Conservation (phyloP, 441 rosid genomes). For the Populus hybrid region DNA sequence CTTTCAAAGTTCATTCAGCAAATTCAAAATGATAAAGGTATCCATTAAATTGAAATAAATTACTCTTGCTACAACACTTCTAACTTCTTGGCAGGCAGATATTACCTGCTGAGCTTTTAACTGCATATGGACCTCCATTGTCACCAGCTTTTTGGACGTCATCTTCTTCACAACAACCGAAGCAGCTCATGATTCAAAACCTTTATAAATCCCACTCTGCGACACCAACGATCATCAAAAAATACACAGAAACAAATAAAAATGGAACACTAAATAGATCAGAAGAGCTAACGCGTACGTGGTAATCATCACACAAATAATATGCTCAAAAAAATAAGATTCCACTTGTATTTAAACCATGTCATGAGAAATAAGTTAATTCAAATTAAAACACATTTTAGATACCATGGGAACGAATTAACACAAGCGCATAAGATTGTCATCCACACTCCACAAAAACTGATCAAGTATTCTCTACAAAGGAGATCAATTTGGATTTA, state of each 20-base stretch:
- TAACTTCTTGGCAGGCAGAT: neutral
- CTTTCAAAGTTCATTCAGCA: conserved; percentile 3
- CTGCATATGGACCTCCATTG: conserved; percentile 52
- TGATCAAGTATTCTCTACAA: neutral
- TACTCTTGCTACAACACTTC: neutral
- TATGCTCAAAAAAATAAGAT: neutral
- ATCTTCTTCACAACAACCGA: conserved; percentile 79
- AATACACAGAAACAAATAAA: neutral
- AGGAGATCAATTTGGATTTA: neutral
- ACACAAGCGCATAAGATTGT: neutral
- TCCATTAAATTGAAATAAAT: neutral
- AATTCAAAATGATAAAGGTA: conserved; percentile 7
- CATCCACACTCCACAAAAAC: neutral
- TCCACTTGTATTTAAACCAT: neutral
- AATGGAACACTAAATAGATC: neutral
- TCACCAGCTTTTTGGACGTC: conserved; percentile 70
- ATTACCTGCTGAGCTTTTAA: conserved; percentile 64
- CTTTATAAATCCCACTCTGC: conserved; percentile 10
- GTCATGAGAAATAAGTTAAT: neutral
- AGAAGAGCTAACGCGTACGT: neutral
- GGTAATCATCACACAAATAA: neutral
- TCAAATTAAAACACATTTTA: neutral
- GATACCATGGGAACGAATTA: neutral
- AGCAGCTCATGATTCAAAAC: conserved; percentile 70
- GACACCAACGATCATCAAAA: neutral